phyloP scores from a whole-genome alignment of 2,329 filamentous ascomycete genomes.

The Nemania abortiva region DNA sequence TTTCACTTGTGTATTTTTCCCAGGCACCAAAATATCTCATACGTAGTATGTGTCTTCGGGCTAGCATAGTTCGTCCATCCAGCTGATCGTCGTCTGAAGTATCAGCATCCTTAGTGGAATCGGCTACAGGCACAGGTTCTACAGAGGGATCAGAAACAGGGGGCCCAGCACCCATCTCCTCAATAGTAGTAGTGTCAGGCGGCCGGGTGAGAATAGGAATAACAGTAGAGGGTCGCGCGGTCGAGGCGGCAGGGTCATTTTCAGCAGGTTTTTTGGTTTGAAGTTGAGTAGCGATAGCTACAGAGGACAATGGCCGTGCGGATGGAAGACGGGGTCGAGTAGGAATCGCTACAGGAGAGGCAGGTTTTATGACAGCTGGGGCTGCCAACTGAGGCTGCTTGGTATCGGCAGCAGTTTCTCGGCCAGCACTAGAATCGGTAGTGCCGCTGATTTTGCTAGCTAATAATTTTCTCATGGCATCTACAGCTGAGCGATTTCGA shows the following conservation, averaged over 20 bases:
- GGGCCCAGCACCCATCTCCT: background rate
- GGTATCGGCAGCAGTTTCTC: slow-evolving; percentile 2
- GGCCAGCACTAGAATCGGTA: background rate
- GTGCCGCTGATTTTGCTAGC: slow-evolving; percentile 20
- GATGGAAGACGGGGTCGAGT: slow-evolving; percentile 13
- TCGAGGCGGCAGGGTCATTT: background rate
- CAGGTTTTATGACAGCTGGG: slow-evolving; percentile 5
- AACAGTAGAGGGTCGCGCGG: background rate
- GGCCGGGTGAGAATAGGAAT: slow-evolving; percentile 4
- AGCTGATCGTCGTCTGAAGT: slow-evolving; percentile 40
- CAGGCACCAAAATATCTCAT: slow-evolving; percentile 52
- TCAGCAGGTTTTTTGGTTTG: slow-evolving; percentile 14
- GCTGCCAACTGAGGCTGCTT: background rate
- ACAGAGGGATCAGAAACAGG: slow-evolving; percentile 5
- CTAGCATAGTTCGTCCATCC: slow-evolving; percentile 50
- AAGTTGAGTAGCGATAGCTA: slow-evolving; percentile 18
- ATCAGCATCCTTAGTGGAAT: slow-evolving; percentile 24
- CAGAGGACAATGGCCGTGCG: slow-evolving; percentile 19
- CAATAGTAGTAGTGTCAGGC: background rate
- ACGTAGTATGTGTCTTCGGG: slow-evolving; percentile 51
- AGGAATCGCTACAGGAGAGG: slow-evolving; percentile 11
- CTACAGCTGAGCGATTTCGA: slow-evolving; percentile 21
- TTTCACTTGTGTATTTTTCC: slow-evolving; percentile 48
- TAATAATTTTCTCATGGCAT: slow-evolving; percentile 25
- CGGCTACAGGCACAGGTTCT: background rate